Conservation (phyloP, 2,329 filamentous ascomycete species). For the Fusarium sp. region DNA sequence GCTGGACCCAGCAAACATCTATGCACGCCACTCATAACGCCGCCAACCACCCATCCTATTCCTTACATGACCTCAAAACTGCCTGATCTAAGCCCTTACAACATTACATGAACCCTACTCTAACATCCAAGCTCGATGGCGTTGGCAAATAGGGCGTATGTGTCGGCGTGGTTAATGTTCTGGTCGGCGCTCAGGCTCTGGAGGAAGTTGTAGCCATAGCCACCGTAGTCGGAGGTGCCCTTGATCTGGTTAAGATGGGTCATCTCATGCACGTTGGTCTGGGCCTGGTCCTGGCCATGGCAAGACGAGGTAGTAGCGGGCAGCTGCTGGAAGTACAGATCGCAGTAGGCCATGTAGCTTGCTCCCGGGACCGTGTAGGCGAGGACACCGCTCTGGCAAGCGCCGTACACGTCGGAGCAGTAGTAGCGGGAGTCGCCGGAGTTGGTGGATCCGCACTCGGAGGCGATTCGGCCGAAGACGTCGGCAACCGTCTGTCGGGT, state of each 20-base stretch:
- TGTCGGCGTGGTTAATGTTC: slow-evolving; percentile 73
- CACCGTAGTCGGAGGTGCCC: slow-evolving; percentile 68
- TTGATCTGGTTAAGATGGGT: slow-evolving; percentile 69
- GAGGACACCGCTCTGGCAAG: slow-evolving; percentile 62
- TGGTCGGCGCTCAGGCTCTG: slow-evolving; percentile 56
- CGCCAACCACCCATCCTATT: not conserved
- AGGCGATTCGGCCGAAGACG: slow-evolving; percentile 62
- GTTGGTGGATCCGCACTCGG: slow-evolving; percentile 64
- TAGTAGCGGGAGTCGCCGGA: slow-evolving; percentile 63
- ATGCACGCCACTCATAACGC: not conserved
- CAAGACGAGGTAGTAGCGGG: slow-evolving; percentile 61
- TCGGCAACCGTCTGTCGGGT: slow-evolving; percentile 61
- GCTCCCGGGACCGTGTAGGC: slow-evolving; percentile 69
- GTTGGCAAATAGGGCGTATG: slow-evolving; percentile 44
- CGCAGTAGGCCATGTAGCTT: slow-evolving; percentile 71
- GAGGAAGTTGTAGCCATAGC: slow-evolving; percentile 67
- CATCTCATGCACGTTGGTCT: slow-evolving; percentile 72
- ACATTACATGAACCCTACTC: not conserved
- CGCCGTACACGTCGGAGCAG: slow-evolving; percentile 67
- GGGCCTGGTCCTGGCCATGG: slow-evolving; percentile 73
- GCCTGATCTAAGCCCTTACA: not conserved
- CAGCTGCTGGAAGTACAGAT: slow-evolving; percentile 66
- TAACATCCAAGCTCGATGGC: slow-evolving; percentile 50
- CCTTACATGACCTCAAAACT: not conserved
- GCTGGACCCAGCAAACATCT: not conserved